phyloP scores from a whole-genome alignment of 495 filamentous ascomycete genomes.

The Penicillium odoratum region DNA sequence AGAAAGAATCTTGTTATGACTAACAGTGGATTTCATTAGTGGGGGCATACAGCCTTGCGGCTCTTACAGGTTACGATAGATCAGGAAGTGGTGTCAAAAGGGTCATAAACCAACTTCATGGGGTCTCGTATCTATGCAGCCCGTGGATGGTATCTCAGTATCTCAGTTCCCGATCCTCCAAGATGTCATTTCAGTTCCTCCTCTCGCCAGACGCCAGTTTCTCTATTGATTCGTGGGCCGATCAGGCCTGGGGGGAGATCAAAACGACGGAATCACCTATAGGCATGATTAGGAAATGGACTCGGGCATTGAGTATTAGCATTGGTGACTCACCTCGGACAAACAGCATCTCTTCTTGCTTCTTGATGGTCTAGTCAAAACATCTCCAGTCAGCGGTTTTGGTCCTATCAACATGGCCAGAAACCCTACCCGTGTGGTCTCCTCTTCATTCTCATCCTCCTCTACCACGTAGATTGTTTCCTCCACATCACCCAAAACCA shows the following conservation, averaged over 20 bases:
- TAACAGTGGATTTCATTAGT: conserved; percentile 11
- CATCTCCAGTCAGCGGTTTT: conserved; percentile 14
- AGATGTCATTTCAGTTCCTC: conserved; percentile 14
- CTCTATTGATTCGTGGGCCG: conserved; percentile 22
- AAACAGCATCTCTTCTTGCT: conserved; percentile 99
- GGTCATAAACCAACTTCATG: conserved; percentile 31
- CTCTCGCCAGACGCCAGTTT: conserved; percentile 27
- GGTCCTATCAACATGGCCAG: background rate
- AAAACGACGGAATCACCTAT: conserved; percentile 93
- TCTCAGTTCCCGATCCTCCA: conserved; percentile 4
- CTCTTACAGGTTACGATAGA: conserved; percentile 5
- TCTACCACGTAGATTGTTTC: conserved; percentile 92
- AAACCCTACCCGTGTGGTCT: conserved; percentile 58
- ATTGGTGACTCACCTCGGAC: conserved; percentile 71
- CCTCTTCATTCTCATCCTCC: conserved; percentile 82
- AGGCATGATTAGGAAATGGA: conserved; percentile 8
- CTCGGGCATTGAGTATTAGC: background rate
- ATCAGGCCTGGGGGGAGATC: conserved; percentile 74
- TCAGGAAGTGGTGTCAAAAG: conserved; percentile 2
- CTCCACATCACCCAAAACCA: conserved; percentile 95
- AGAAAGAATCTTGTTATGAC: conserved; percentile 23
- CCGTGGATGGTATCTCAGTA: conserved; percentile 26
- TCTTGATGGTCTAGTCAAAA: conserved; percentile 75
- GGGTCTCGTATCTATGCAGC: conserved; percentile 32
- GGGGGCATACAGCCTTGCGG: conserved; percentile 10